Evolutionary conservation across 768 basidiomycete genomes (phyloP).

Genomic region (Kwoniella mangroviensis): DNA sequence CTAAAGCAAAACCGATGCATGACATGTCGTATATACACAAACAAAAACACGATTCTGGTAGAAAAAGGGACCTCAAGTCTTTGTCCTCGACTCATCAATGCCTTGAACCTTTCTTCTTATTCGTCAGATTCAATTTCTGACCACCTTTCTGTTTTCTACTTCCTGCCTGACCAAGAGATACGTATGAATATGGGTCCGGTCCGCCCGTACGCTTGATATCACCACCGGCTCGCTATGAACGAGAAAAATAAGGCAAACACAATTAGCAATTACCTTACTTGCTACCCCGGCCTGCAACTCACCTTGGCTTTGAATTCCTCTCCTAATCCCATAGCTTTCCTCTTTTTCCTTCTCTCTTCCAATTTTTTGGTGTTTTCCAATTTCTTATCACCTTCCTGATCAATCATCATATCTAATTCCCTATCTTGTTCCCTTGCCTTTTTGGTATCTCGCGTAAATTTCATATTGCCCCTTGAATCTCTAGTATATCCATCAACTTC

Average conservation of each 20-base stretch:
- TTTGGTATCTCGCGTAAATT: slow-evolving; percentile 97
- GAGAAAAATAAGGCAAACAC: neutral
- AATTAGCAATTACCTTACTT: neutral
- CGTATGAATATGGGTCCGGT: slow-evolving; percentile 89
- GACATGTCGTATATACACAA: too few relatives aligned
- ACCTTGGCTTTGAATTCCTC: slow-evolving; percentile 97
- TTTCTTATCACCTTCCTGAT: slow-evolving; percentile 62
- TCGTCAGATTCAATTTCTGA: slow-evolving; percentile 47
- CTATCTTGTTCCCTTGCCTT: slow-evolving; percentile 77
- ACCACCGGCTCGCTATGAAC: slow-evolving; percentile 83
- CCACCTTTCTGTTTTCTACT: slow-evolving; percentile 62
- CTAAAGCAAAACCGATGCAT: too few relatives aligned
- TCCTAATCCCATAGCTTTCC: slow-evolving; percentile 65
- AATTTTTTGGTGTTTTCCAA: slow-evolving; percentile 57
- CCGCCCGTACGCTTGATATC: slow-evolving; percentile 85
- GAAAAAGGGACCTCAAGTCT: too few relatives aligned
- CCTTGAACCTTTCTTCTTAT: slow-evolving; percentile 58
- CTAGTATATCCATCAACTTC: slow-evolving; percentile 90
- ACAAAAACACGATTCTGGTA: too few relatives aligned
- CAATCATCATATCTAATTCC: slow-evolving; percentile 74
- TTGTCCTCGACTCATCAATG: neutral
- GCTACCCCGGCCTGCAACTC: slow-evolving; percentile 43
- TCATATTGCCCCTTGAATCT: slow-evolving; percentile 79
- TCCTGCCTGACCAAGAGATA: slow-evolving; percentile 77
- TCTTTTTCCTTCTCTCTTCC: slow-evolving; percentile 62